Evolutionary conservation across 2,329 filamentous ascomycete species (phyloP).

Genomic region (Myriosclerotinia scirpicola): DNA sequence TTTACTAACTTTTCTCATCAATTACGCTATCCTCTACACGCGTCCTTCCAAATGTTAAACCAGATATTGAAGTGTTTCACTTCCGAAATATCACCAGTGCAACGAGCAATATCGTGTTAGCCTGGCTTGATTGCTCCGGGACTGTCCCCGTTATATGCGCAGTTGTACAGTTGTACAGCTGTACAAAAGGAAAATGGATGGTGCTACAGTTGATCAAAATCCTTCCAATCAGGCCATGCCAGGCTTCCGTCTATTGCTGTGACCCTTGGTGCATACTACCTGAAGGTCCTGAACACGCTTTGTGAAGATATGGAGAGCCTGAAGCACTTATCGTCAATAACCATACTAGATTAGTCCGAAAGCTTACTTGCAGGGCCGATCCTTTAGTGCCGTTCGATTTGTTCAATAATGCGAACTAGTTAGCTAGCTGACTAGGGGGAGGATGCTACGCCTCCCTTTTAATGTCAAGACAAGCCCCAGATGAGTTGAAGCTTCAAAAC

Average conservation of each 20-base stretch:
- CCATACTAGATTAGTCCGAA: not conserved
- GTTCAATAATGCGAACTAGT: not conserved
- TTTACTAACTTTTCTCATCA: constrained; percentile 14
- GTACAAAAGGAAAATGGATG: not conserved
- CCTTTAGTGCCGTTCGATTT: constrained; percentile 10
- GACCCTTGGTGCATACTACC: not conserved
- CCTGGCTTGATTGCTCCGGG: not conserved
- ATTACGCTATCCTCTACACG: constrained; percentile 20
- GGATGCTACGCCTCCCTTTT: constrained; percentile 8
- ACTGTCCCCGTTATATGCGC: too few species aligned
- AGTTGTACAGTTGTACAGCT: not conserved
- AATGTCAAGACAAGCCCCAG: not conserved
- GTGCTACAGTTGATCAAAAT: constrained; percentile 3
- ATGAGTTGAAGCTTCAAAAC: constrained; percentile 1
- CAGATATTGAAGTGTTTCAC: not conserved
- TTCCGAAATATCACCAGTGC: not conserved
- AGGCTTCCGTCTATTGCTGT: not conserved
- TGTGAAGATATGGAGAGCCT: not conserved
- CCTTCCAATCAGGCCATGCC: not conserved
- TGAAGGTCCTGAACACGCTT: not conserved
- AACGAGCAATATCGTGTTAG: not conserved
- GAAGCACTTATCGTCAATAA: not conserved
- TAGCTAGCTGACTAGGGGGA: not conserved
- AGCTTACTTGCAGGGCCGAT: constrained; percentile 14
- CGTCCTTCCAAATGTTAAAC: not conserved